A percentile compares a stretch with the other conserved stretches of the same genome.
Conservation (phyloP, 306 rosid genomes). For the Prunus persica region Prunus_persica_NCBIv2 NC_034013.1:16647501-16648000, state of each 20-base stretch:
- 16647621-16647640: no score
- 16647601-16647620: no score
- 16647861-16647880: conserved; percentile 12
- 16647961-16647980: not conserved
- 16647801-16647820: conserved; percentile 7
- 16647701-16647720: no score
- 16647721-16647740: no score
- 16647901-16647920: not conserved
- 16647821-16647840: conserved; percentile 18
- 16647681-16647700: no score
- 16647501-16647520: no score
- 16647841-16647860: conserved; percentile 24
- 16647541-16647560: no score
- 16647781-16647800: not conserved
- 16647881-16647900: not conserved
- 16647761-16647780: conserved; percentile 6
- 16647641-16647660: no score
- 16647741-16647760: not conserved
- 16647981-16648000: conserved; percentile 15
- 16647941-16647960: conserved; percentile 22
- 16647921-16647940: conserved; percentile 23
- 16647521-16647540: no score
- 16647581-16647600: no score
- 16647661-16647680: no score
- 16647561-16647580: no score